These are phyloP conservation scores for Geotrichum fermentans DNA, from an alignment of 1,139 yeast species.

Conservation along the genomic window DNA sequence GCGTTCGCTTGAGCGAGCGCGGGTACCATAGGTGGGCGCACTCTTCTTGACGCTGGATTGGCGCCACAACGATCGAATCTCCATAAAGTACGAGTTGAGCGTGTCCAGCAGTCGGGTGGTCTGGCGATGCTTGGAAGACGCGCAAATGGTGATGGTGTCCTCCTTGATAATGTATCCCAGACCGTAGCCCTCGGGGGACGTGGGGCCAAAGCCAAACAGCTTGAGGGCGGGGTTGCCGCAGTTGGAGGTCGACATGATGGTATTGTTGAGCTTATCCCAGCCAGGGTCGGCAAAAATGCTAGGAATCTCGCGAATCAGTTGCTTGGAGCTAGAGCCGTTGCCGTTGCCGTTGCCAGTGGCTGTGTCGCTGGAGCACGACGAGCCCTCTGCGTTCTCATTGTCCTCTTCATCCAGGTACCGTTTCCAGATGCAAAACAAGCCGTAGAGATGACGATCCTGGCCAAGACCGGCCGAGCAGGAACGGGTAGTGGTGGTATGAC, in stretches of 20 bases:
- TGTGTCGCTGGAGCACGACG: slow-evolving; percentile 18
- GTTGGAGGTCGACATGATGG: slow-evolving; percentile 60
- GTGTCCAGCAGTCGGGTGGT: slow-evolving; percentile 77
- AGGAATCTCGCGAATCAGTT: slow-evolving; percentile 41
- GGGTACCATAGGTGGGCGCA: slow-evolving; percentile 23
- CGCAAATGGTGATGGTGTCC: slow-evolving; percentile 79
- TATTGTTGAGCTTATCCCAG: slow-evolving; percentile 62
- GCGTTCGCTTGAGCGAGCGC: slow-evolving; percentile 29
- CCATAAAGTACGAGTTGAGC: slow-evolving; percentile 61
- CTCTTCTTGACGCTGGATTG: slow-evolving; percentile 6
- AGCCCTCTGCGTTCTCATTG: slow-evolving; percentile 30
- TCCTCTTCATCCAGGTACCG: slow-evolving; percentile 52
- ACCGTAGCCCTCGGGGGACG: slow-evolving; percentile 85
- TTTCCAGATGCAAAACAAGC: slow-evolving; percentile 84
- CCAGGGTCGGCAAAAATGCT: slow-evolving; percentile 74
- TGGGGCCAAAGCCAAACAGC: slow-evolving; percentile 90
- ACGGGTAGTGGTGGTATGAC: slow-evolving; percentile 65
- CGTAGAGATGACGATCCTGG: slow-evolving; percentile 86
- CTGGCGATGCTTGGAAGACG: slow-evolving; percentile 86
- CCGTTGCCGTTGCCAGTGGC: slow-evolving; percentile 11
- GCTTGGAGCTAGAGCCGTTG: slow-evolving; percentile 7
- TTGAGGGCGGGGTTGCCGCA: slow-evolving; percentile 86
- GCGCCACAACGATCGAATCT: slow-evolving; percentile 51
- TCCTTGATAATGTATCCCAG: slow-evolving; percentile 85
- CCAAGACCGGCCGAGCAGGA: slow-evolving; percentile 74